Evolutionary conservation across 1,139 yeast genomes (phyloP).

Genomic region (Ashbya aceris): DNA sequence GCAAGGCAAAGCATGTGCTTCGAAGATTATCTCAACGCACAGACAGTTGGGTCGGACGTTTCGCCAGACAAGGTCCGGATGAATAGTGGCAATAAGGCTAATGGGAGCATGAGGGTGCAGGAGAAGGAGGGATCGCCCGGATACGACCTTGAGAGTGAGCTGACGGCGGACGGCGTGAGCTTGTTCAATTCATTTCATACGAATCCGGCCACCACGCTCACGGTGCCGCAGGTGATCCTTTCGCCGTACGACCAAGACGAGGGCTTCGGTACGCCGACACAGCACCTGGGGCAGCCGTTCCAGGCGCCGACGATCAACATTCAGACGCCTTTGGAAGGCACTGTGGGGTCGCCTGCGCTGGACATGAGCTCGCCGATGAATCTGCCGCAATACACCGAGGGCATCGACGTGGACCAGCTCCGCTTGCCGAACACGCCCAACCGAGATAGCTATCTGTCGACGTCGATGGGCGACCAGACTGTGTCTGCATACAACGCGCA

Average conservation of each 20-base stretch:
- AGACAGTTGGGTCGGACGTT: background rate
- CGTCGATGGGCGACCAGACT: background rate
- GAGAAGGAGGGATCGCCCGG: too few species aligned
- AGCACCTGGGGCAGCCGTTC: background rate
- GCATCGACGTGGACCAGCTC: background rate
- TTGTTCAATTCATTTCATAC: background rate
- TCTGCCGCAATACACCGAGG: background rate
- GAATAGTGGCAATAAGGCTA: background rate
- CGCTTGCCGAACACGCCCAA: background rate
- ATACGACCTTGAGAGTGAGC: too few species aligned
- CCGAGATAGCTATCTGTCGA: background rate
- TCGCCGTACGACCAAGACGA: background rate
- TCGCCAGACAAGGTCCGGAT: background rate
- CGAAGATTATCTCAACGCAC: constrained; percentile 2
- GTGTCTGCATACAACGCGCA: background rate
- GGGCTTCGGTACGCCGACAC: background rate
- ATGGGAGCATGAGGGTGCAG: too few species aligned
- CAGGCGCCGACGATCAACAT: constrained; percentile 8
- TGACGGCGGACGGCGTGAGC: background rate
- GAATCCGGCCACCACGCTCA: background rate
- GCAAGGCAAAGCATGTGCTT: background rate
- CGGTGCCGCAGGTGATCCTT: constrained; percentile 1
- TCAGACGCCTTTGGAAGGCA: constrained; percentile 1
- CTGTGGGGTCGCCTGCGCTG: background rate
- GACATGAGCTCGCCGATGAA: background rate